Base-by-base conservation (phyloP, 345 rosid genomes). In the Populus euphratica region DNA sequence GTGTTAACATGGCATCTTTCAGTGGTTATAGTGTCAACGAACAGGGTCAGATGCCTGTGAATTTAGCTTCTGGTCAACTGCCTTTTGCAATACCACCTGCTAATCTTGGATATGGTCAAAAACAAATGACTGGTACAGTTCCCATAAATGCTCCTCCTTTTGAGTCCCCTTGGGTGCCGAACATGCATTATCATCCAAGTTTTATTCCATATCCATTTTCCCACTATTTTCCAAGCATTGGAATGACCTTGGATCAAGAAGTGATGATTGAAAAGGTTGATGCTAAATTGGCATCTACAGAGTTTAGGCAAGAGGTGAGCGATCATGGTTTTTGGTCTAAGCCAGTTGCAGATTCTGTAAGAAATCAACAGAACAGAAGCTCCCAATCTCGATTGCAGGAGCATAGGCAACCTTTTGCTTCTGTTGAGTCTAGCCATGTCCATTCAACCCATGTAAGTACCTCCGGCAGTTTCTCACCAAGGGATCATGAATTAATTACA, bases 101-200 rank as follows among this genome's bases (percentile, higher is more conserved):
- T 68, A 47, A 77, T 39, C 35, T 81, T 59, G 72, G 78, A 73
- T 73, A 77, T 74, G 43, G 29, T 39, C 66, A 77, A 29, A 62
- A 31, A 66, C 69, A 63, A 62, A 38, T 70, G 47, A 59, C 23
- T 31, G 78, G 38, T 16, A 69, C 71, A 54, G n/a, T 36, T 36
- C 78, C 78, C 23, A 18, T 72, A 44, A 74, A 69, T 52, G n/a
- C 50, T 65, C 63, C 76, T 10, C n/a, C 31, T 8, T 31, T 61
- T 47, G 78, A 70, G 36, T 8, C 56, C 14, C 62, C 54, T 25
- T 73, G 76, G 78, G 52, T 59, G 38, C 5, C 75, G 16, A 76
- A 49, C 49, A 59, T 81, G 80, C 77, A 68, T 16, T 31, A 56
- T 74, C 36, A 73, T 54, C 76, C 66, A 23, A 76, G 73, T 31